Percentiles rank a stretch among this genome's conserved stretches.
phyloP scores from a whole-genome alignment of 208 protist genomes.

The Strigomonas culicis region DNA sequence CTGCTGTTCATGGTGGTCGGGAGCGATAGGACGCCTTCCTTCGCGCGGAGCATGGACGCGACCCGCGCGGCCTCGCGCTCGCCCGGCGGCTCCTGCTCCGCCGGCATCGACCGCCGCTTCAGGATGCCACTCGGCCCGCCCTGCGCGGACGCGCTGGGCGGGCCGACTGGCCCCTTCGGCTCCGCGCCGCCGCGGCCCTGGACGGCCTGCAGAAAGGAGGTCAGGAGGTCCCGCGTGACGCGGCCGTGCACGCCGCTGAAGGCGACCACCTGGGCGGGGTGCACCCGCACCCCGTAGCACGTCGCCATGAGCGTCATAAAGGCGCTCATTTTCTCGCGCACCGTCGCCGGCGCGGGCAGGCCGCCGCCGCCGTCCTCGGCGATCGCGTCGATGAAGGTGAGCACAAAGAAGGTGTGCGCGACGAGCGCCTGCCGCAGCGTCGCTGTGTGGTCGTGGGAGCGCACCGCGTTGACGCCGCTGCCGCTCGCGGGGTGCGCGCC shows the following conservation, averaged over 20 bases:
- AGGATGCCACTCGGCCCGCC: neutral
- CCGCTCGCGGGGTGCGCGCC: too few relatives aligned
- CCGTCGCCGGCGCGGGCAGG: neutral
- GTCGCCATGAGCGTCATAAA: conserved; percentile 35
- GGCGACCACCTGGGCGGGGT: conserved; percentile 42
- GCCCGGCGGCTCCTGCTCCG: neutral
- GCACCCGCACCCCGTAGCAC: conserved; percentile 31
- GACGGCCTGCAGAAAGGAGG: neutral
- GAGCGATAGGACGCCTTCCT: neutral
- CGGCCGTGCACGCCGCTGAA: conserved; percentile 36
- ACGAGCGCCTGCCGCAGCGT: conserved; percentile 31
- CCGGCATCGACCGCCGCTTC: neutral
- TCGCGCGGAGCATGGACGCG: neutral
- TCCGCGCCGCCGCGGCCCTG: neutral
- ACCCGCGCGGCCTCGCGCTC: neutral
- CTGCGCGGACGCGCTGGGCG: neutral
- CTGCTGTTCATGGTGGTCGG: neutral
- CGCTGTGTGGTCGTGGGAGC: neutral
- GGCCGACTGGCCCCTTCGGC: neutral
- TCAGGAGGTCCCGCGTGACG: conserved; percentile 13
- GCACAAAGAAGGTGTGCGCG: conserved; percentile 34
- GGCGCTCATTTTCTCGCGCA: conserved; percentile 18
- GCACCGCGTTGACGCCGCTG: neutral
- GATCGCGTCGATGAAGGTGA: conserved; percentile 33
- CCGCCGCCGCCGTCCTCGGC: neutral